phyloP scores from a whole-genome alignment of 2,329 filamentous ascomycete genomes.

The Didymella pomorum region DNA sequence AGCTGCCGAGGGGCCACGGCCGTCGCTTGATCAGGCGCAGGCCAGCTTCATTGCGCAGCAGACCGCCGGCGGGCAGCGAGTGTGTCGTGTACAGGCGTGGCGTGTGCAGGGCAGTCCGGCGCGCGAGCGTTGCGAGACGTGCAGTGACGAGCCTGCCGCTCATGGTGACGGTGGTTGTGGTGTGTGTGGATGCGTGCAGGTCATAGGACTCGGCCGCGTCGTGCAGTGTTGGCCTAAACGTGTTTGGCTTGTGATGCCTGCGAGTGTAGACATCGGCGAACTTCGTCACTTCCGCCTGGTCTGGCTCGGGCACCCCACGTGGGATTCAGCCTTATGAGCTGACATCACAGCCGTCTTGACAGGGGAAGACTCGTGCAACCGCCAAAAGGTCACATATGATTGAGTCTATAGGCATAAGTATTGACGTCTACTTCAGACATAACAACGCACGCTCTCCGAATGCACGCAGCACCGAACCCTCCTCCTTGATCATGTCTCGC shows the following conservation, averaged over 20 bases:
- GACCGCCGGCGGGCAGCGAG: constrained; percentile 47
- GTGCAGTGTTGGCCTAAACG: constrained; percentile 1
- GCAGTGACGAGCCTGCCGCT: constrained; percentile 79
- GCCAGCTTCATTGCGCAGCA: constrained; percentile 48
- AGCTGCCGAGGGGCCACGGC: constrained; percentile 78
- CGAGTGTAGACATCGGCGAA: constrained; percentile 6
- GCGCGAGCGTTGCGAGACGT: constrained; percentile 72
- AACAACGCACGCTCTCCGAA: constrained; percentile 86
- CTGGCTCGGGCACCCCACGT: constrained; percentile 12
- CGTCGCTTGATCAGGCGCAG: constrained; percentile 58
- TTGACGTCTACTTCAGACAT: constrained; percentile 59
- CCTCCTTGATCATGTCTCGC: constrained; percentile 73
- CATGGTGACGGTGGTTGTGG: constrained; percentile 55
- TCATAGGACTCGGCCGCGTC: constrained; percentile 28
- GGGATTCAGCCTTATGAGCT: constrained; percentile 9
- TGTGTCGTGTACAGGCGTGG: constrained; percentile 57
- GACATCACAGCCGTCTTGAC: constrained; percentile 9
- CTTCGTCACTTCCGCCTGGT: constrained; percentile 22
- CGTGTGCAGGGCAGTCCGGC: constrained; percentile 68
- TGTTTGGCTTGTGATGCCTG: constrained; percentile 11
- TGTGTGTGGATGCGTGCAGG: constrained; percentile 18
- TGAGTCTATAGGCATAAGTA: neutral
- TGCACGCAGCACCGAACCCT: constrained; percentile 72
- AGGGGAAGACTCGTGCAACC: neutral
- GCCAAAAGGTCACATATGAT: neutral